Evolutionary conservation across 2,329 filamentous ascomycete species (phyloP), one percentile per base, ranked within the genome.

Genomic region (Cadophora malorum): DNA sequence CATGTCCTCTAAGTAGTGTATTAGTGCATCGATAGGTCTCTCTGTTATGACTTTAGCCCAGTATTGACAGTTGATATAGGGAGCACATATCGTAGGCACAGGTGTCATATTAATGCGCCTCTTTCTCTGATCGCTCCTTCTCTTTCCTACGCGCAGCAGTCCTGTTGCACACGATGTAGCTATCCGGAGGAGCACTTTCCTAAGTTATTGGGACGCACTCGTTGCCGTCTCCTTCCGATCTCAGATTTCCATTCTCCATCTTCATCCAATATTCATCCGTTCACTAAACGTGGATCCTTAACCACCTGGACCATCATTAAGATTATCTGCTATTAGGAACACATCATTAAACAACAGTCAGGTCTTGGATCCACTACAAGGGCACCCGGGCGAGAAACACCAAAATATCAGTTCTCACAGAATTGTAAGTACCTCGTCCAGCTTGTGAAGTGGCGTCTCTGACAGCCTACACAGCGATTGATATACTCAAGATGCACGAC

Each of bases 291-390:
- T 33, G 61, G 47, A 59, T 67, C 55, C 45, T 61, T 61, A 41
- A 58, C 35, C 35, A 58, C 53, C 38, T 23, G 47, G 33, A 62
- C 59, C 68, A 70, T 69, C 62, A 55, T 67, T 69, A 66, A 41
- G 59, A 62, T 33, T 33, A 56, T 68, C 58, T 61, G 50, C 49
- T 63, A 66, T 31, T 53, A 41, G 66, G 66, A 25, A 28, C 33
- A 60, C 28, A 53, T 69, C 41, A 45, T 61, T 58, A 63, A 50
- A 52, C 25, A 23, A 61, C 31, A 59, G 58, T 19, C 45, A 62
- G 58, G 38, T 21, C 41, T 64, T 31, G 47, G 56, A 35, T 33
- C 38, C 38, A 5, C 28, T 2, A 28, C 6, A 14, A 49, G 33
- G 28, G 28, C 3, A 28, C 28, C 28, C 28, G 28, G 28, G 5